phyloP scores from a whole-genome alignment of 2,329 filamentous ascomycete genomes.

The Immersiporthe knoxdaviesiana region DNA sequence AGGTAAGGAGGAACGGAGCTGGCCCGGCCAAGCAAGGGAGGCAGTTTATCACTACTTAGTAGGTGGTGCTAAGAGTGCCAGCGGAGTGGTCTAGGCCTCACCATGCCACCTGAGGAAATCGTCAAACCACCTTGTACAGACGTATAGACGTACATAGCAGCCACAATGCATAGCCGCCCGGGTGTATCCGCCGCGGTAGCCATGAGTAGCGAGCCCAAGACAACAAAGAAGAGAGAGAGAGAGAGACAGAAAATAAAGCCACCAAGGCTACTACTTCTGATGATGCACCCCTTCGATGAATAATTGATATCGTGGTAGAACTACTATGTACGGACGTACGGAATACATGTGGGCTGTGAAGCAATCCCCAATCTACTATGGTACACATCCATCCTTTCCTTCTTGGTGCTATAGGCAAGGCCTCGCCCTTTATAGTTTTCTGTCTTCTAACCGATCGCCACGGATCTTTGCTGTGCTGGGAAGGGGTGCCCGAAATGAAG shows the following conservation, averaged over 20 bases:
- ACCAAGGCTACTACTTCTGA: no score
- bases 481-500: not conserved
- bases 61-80: not conserved
- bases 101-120: not conserved
- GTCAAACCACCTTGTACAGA: not conserved
- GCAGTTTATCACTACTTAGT: not conserved
- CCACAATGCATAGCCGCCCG: not conserved
- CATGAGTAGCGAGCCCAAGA: not conserved
- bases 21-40: not conserved
- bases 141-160: no score
- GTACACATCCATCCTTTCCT: no score
- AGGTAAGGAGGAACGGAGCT: no score
- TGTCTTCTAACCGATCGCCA: not conserved
- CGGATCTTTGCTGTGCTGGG: not conserved
- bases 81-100: not conserved
- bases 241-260: no score
- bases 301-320: no score
- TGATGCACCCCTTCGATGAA: no score
- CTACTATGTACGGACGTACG: no score
- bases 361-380: no score
- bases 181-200: constrained; percentile 1
- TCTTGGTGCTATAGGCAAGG: not conserved
- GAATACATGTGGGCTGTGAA: no score
- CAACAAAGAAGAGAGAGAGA: not conserved
- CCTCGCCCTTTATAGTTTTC: not conserved